phyloP scores from a whole-genome alignment of 345 rosid genomes.

The Syzygium aromaticum region DNA sequence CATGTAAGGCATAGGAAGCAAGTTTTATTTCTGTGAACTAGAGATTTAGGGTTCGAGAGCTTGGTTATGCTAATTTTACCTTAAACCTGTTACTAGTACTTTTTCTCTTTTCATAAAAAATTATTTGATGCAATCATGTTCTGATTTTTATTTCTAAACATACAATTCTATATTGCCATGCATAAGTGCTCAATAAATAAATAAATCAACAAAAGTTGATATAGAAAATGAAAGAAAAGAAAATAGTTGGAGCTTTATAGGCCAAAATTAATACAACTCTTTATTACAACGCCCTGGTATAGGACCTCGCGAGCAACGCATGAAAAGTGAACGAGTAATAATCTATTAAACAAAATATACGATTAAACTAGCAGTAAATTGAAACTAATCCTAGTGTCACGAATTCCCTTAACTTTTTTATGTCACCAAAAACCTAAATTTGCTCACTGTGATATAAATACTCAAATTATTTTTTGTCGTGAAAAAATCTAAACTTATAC shows the following conservation, averaged over 20 bases:
- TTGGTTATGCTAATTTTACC: neutral
- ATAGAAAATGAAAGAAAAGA: neutral
- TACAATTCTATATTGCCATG: neutral
- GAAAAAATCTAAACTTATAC: no score
- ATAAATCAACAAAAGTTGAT: neutral
- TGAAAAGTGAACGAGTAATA: neutral
- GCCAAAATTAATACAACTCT: neutral
- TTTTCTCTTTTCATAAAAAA: no score
- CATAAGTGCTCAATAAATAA: neutral
- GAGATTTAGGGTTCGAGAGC: no score
- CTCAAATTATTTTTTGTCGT: no score
- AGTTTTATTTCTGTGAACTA: neutral
- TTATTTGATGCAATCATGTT: neutral
- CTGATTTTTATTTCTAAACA: neutral
- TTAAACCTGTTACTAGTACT: neutral
- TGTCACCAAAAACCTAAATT: no score
- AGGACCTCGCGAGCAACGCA: neutral
- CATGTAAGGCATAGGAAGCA: neutral
- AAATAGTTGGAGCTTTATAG: no score
- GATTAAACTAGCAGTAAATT: neutral
- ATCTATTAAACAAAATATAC: neutral
- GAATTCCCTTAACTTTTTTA: no score
- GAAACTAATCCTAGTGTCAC: neutral
- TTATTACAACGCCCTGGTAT: neutral
- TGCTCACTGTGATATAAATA: no score